Evolutionary conservation across 163 green algal species (phyloP).

Genomic region (Chlamydomonas reinhardtii): DNA sequence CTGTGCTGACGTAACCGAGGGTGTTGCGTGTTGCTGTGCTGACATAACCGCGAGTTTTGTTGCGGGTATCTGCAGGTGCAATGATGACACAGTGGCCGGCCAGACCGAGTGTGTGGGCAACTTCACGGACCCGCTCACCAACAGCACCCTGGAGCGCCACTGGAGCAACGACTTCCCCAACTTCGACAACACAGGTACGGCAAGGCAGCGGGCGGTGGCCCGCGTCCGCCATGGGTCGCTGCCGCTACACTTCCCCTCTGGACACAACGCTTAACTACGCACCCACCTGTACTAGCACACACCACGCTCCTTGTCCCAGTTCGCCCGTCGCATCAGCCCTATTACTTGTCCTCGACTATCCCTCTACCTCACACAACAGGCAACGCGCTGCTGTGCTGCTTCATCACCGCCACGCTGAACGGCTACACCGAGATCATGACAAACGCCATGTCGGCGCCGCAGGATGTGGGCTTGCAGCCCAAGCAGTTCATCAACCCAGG

Average conservation of each 20-base stretch:
- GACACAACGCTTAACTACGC: background rate
- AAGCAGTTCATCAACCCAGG: constrained; percentile 57
- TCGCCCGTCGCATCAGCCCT: too few species aligned
- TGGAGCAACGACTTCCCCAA: constrained; percentile 79
- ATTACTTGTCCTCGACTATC: background rate
- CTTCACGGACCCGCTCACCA: constrained; percentile 55
- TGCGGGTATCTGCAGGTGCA: constrained; percentile 60
- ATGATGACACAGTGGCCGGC: constrained; percentile 64
- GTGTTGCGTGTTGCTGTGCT: background rate
- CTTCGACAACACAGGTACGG: constrained; percentile 82
- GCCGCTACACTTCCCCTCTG: background rate
- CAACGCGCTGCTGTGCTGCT: constrained; percentile 51
- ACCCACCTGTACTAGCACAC: too few species aligned
- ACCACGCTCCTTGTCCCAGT: too few species aligned
- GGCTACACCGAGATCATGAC: constrained; percentile 76
- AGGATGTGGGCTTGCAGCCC: constrained; percentile 62
- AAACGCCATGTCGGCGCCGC: constrained; percentile 66
- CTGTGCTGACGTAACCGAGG: background rate
- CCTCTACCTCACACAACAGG: background rate
- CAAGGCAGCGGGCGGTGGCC: constrained; percentile 33
- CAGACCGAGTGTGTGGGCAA: constrained; percentile 66
- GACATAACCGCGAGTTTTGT: too few species aligned
- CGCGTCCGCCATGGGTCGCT: background rate
- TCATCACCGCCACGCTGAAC: constrained; percentile 80
- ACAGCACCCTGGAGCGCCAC: constrained; percentile 35